Base-by-base conservation (phyloP, 495 filamentous ascomycete genomes). In the Aspergillus asperescens region DNA sequence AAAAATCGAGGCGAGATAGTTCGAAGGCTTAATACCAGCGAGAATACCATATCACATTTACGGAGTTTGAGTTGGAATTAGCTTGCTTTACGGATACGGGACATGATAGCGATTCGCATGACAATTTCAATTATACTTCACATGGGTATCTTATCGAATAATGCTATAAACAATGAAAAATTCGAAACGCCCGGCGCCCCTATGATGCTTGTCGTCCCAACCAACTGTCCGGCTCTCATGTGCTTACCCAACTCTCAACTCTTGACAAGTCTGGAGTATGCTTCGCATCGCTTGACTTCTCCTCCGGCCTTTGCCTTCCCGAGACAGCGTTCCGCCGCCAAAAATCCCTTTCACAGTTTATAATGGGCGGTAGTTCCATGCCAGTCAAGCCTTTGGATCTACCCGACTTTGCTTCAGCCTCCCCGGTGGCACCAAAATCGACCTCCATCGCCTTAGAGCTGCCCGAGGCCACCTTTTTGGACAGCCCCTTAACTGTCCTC, bases 281-380 rank as follows among this genome's bases (percentile, higher is more conserved):
- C 46, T 66, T 69, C 19, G 27, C 45, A 1, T 22, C 52, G 9
- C 52, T 19, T 6, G 60, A 55, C 35, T 71, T 72, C 7, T 73
- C 67, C 37, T 71, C 70, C 12, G 32, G 40, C 15, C 62, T 43
- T 19, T 60, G 56, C 19, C 52, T 58, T 23, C 62, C 63, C 5
- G 64, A 61, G 18, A 55, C 50, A 12, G 67, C 62, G 5, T 55
- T 55, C 25, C 66, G 62, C 15, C 72, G 67, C 74, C 72, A 75
- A n/a, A 65, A 56, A 7, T 71, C 63, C 47, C 74, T 56, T 58
- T 77, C 74, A 38, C 74, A 75, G 50, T 77, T 77, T 29, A 77
- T 70, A 25, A 75, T 74, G 5, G 74, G 74, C 1, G 70, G 72
- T 60, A 77, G 49, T 42, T 77, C 72, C n/a, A 70, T 45, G 49